These are phyloP conservation scores for Candida xyloterini DNA, from an alignment of 805 yeast genomes.

Conservation along the genomic window DNA sequence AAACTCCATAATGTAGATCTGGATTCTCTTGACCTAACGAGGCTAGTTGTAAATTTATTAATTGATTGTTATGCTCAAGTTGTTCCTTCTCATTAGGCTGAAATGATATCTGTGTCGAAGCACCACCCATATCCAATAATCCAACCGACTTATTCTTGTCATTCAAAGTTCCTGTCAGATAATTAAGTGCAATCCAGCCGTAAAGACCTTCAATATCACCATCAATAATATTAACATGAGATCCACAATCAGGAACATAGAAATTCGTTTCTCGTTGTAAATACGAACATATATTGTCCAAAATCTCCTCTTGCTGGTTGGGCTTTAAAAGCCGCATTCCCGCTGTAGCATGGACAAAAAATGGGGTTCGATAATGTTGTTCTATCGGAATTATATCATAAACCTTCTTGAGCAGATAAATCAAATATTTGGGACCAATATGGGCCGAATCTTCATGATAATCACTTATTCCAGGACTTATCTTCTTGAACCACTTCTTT, in stretches of 20 bases:
- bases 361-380: constrained; percentile 61
- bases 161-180: constrained; percentile 45
- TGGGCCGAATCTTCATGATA: constrained; percentile 46
- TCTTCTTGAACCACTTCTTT: constrained; percentile 47
- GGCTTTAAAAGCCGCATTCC: constrained; percentile 62
- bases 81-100: constrained; percentile 50
- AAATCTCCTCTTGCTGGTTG: constrained; percentile 40
- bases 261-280: constrained; percentile 46
- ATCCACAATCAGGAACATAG: constrained; percentile 57
- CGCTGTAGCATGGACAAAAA: constrained; percentile 68
- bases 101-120: constrained; percentile 62
- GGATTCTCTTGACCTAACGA: constrained; percentile 28
- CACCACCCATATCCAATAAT: constrained; percentile 61
- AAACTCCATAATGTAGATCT: constrained; percentile 40
- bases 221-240: constrained; percentile 57
- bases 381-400: constrained; percentile 53
- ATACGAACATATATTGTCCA: constrained; percentile 49
- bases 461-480: constrained; percentile 57
- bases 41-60: constrained; percentile 45
- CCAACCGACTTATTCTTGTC: constrained; percentile 44
- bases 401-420: constrained; percentile 46
- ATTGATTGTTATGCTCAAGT: constrained; percentile 42
- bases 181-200: constrained; percentile 65
- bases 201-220: constrained; percentile 67
- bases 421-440: constrained; percentile 51